Evolutionary conservation across 1,139 yeast species (phyloP), one percentile per base, ranked within the genome.

Genomic region (Yamadazyma oceani): DNA sequence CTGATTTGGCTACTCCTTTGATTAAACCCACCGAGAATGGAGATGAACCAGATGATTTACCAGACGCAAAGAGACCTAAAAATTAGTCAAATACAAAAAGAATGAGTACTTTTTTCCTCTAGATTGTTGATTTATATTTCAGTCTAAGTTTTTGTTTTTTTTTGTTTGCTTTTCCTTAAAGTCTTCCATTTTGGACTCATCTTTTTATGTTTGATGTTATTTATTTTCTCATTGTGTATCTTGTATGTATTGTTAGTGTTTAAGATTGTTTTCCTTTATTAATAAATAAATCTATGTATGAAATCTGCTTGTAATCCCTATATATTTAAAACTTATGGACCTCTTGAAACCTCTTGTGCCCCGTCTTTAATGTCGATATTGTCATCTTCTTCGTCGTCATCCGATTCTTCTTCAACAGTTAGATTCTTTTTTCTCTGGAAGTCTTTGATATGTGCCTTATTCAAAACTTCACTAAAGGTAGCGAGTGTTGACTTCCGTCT

Each of bases 371-470:
- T 23, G n/a, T 32, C 29, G 12, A 17, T 26, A 14, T 37, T 35
- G 3, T 43, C 43, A 3, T 46, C 58, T 12, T 69, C 74, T 3
- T 66, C 73, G 9, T 64, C 74, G 32, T 65, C 69, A 28, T 59
- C 64, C 26, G 66, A 70, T 27, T 65, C 68, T 29, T 69, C 69
- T 7, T 57, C 56, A 3, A 57, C 57, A 10, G 55, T 49, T 3
- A 55, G 50, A 9, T 59, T 58, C 48, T 69, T 75, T 38, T 81
- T 66, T 46, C 95, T 73, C 62, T 88, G 95, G 69, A 89, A 89
- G 64, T 89, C 97, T 52, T 84, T 84, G 26, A 88, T 82, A 55
- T 89, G 97, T 0, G 97, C 97, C 55, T 73, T 74, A 21, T 84
- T 82, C 49, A 89, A 69, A 1, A 79, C 77, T 37, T 73, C 75